A percentile compares a stretch with the other conserved stretches of the same genome.
phyloP scores from a whole-genome alignment of 2,329 filamentous ascomycete genomes.

The Ascosphaera pollenicola region DNA sequence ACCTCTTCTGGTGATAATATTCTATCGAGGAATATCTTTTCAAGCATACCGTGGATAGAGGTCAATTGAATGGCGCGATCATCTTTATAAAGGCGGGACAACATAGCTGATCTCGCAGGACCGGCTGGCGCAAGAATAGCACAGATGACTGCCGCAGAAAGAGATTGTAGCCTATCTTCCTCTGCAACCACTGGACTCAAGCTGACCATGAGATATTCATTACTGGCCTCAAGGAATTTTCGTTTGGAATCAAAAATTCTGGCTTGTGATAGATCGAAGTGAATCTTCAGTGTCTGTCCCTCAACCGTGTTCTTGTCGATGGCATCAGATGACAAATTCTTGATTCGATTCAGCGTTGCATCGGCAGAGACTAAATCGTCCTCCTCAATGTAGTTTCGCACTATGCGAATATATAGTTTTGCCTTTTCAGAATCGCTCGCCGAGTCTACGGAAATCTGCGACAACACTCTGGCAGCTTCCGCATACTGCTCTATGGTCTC shows the following conservation, averaged over 20 bases:
- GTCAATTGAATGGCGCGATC: constrained; percentile 54
- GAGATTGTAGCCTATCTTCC: constrained; percentile 62
- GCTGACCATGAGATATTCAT: constrained; percentile 74
- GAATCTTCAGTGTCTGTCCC: constrained; percentile 51
- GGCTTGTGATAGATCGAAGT: constrained; percentile 81
- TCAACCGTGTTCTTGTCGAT: constrained; percentile 35
- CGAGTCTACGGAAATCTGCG: constrained; percentile 70
- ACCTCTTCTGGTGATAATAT: constrained; percentile 67
- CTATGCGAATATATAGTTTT: constrained; percentile 76
- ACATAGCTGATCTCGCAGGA: constrained; percentile 54
- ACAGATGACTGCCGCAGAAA: constrained; percentile 74
- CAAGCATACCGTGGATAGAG: constrained; percentile 60
- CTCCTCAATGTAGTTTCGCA: constrained; percentile 80
- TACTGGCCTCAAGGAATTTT: constrained; percentile 68
- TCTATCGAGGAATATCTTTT: constrained; percentile 93
- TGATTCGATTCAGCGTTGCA: constrained; percentile 79
- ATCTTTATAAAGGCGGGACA: constrained; percentile 81
- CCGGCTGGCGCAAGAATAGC: constrained; percentile 84
- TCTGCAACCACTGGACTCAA: constrained; percentile 60
- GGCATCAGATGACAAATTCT: constrained; percentile 52
- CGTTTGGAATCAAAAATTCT: constrained; percentile 82
- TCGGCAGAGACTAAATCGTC: constrained; percentile 76
- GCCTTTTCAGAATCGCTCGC: constrained; percentile 68
- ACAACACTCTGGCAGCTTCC: constrained; percentile 53
- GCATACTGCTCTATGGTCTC: constrained; percentile 63